A percentile compares a stretch with the other conserved stretches of the same genome.
Evolutionary conservation across 371 early-diverging fungal species (phyloP).

Genomic region (Mortierella sp.): DNA sequence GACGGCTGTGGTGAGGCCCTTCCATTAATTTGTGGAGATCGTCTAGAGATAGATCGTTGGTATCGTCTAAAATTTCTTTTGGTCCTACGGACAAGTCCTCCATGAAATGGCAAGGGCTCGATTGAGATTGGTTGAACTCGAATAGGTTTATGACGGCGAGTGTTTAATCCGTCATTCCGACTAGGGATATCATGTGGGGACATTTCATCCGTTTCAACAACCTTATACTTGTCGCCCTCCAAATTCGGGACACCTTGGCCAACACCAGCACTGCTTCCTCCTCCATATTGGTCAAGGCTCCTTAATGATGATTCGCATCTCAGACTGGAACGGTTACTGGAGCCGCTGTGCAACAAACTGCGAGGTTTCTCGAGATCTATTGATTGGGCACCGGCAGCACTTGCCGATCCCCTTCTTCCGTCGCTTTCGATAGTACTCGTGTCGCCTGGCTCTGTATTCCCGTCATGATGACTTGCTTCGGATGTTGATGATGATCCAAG

Average conservation of each 20-base stretch:
- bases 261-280: not conserved
- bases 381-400: not conserved
- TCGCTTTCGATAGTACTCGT: not conserved
- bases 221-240: not conserved
- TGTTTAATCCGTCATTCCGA: not conserved
- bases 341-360: not conserved
- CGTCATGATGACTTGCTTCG: not conserved
- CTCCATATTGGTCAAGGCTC: not conserved
- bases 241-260: not conserved
- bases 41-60: slow-evolving; percentile 17
- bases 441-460: not conserved
- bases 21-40: not conserved
- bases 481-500: slow-evolving; percentile 26
- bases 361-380: not conserved
- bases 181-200: not conserved
- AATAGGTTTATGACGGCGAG: slow-evolving; percentile 28
- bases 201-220: slow-evolving; percentile 10
- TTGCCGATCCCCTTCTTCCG: not conserved
- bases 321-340: slow-evolving; percentile 7
- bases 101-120: slow-evolving; percentile 51
- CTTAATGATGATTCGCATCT: slow-evolving; percentile 28
- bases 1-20: slow-evolving; percentile 4
- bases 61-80: slow-evolving; percentile 27
- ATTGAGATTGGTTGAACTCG: slow-evolving; percentile 51
- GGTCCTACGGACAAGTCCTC: slow-evolving; percentile 41